phyloP scores from a whole-genome alignment of 305 asterid genomes.

The Solanum hybrid region DNA sequence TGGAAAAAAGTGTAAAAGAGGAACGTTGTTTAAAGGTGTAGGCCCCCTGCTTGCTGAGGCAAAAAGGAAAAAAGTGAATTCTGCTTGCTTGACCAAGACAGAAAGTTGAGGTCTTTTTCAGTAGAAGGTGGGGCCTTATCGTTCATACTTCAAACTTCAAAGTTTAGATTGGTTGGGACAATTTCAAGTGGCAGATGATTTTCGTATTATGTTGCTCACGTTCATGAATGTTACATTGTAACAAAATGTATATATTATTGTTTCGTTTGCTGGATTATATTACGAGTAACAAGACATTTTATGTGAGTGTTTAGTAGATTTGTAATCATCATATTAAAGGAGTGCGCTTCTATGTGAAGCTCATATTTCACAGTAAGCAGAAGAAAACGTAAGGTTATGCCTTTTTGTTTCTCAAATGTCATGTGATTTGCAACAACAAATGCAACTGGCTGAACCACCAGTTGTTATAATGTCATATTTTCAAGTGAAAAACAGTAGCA shows the following conservation, averaged over 20 bases:
- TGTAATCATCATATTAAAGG: not conserved
- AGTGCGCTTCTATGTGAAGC: not conserved
- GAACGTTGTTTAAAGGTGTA: not conserved
- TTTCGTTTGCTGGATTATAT: too few species aligned
- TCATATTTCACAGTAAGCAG: not conserved
- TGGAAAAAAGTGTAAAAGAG: slow-evolving; percentile 6
- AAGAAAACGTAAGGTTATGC: not conserved
- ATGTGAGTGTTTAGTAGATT: not conserved
- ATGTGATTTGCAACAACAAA: not conserved
- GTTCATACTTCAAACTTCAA: not conserved
- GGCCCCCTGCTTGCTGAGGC: not conserved
- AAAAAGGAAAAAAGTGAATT: not conserved
- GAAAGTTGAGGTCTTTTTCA: not conserved
- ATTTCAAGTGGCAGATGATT: not conserved
- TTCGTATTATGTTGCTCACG: not conserved
- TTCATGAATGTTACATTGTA: not conserved
- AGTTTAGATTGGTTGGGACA: not conserved
- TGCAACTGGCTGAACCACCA: not conserved
- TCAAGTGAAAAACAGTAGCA: not conserved
- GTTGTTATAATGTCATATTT: slow-evolving; percentile 5
- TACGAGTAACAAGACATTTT: not conserved
- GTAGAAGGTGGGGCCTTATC: not conserved
- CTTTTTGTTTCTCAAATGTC: not conserved
- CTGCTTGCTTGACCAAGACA: not conserved
- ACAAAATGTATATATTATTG: not conserved